Evolutionary conservation across 495 filamentous ascomycete species (phyloP).

Genomic region (Talaromyces ruber): DNA sequence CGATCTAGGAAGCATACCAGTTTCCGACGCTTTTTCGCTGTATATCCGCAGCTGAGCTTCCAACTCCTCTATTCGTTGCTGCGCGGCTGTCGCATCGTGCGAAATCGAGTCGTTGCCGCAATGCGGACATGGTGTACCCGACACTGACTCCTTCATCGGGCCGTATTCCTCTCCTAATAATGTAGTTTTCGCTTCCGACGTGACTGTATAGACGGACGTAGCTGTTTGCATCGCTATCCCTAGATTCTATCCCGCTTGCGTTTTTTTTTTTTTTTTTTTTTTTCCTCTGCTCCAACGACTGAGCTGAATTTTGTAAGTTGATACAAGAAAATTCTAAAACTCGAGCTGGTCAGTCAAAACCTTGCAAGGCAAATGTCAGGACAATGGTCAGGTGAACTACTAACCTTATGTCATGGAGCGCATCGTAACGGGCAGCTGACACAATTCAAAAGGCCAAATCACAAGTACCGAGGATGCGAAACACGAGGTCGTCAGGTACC

Average conservation of each 20-base stretch:
- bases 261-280: background rate
- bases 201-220: background rate
- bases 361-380: too few relatives aligned
- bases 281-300: too few relatives aligned
- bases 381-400: background rate
- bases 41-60: constrained; percentile 67
- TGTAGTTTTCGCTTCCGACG: background rate
- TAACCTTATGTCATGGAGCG: background rate
- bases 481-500: background rate
- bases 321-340: background rate
- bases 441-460: background rate
- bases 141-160: background rate
- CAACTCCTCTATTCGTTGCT: constrained; percentile 68
- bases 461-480: background rate
- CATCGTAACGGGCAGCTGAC: background rate
- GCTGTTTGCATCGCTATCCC: background rate
- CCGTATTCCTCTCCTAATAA: background rate
- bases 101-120: constrained; percentile 33
- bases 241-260: background rate
- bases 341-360: background rate
- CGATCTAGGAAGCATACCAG: constrained; percentile 42
- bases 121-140: constrained; percentile 27
- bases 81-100: constrained; percentile 39
- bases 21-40: constrained; percentile 67
- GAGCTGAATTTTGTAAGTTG: too few relatives aligned